Base-by-base conservation (phyloP, 1,284 basidiomycete genomes). In the Pholiota adiposa region DNA sequence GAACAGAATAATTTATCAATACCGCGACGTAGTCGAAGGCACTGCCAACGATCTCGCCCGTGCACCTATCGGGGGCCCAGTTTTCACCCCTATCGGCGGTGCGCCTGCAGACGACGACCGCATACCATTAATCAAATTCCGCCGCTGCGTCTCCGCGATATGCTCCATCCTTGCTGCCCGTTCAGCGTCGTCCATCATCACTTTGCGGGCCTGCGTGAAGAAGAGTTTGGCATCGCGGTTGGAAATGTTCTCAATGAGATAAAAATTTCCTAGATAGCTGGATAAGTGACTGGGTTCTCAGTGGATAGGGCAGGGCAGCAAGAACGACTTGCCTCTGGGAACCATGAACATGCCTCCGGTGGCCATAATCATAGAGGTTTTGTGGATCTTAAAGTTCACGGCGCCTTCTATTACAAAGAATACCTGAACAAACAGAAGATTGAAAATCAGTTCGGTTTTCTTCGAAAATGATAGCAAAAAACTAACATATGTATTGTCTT, bases 401-500 rank as follows among this genome's bases (percentile, higher is more conserved):
- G 93, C 93, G 11, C 97, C 97, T 72, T 92, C 84, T 52, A 94
- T 84, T 41, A 96, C 87, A 70, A 88, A 94, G 77, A 97, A 97
- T 0, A 95, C 84, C 95, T 70, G 14, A 33, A 18, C 14, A 2
- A 33, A 49, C 27, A 54, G 57, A 43, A 61, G 21, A 14, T 25
- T 12, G 31, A 33, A 33, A 6, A 5, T 33, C 31, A 38, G 6
- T 38, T 38, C 16, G 4, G 36, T 38, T 12, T 16, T 31, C 29
- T 4, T 5, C 29, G 4, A 31, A 31, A 31, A n/a, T 4, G 36
- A 38, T 9, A 38, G 16, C 4, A 12, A 14, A n/a, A 38, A 38
- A 38, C 14, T 4, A 14, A 98, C 97, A 74, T 97, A 99, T 56
- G 92, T 92, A 69, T 99, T 99, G 71, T 98, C 97, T 71, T 93